phyloP scores from a whole-genome alignment of 768 basidiomycete species.

The Xanthoconium purpureum region DNA sequence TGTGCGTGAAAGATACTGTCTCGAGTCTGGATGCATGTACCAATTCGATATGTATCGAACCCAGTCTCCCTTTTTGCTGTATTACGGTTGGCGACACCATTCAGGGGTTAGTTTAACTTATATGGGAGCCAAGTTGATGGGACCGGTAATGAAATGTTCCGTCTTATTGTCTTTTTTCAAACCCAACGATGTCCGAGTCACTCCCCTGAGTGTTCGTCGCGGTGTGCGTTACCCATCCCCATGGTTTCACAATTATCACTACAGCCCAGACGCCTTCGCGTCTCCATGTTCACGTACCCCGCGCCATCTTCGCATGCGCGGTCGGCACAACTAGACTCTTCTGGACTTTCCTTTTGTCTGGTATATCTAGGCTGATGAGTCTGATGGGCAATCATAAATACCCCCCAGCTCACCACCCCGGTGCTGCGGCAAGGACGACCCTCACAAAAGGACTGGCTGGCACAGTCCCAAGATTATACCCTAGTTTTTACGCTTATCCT shows the following conservation, averaged over 20 bases:
- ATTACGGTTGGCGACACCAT: background rate
- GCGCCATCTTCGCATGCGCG: background rate
- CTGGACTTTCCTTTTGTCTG: constrained; percentile 22
- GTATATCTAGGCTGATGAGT: background rate
- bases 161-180: constrained; percentile 27
- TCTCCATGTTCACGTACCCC: constrained; percentile 23
- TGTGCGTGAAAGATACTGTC: too few relatives aligned
- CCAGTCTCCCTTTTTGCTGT: too few relatives aligned
- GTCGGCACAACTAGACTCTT: background rate
- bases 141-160: constrained; percentile 4
- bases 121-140: constrained; percentile 1
- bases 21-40: too few relatives aligned
- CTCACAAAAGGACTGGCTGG: constrained; percentile 28
- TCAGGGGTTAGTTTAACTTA: constrained; percentile 15
- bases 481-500: constrained; percentile 18
- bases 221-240: constrained; percentile 16
- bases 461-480: constrained; percentile 24
- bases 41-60: too few relatives aligned
- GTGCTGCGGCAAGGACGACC: constrained; percentile 12
- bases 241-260: constrained; percentile 31
- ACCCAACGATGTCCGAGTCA: constrained; percentile 8
- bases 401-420: background rate
- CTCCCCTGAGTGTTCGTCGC: background rate
- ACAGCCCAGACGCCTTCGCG: constrained; percentile 10
- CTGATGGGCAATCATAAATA: constrained; percentile 24